Conservation (phyloP, 2,329 filamentous ascomycete species). For the Cercospora beticola region DNA sequence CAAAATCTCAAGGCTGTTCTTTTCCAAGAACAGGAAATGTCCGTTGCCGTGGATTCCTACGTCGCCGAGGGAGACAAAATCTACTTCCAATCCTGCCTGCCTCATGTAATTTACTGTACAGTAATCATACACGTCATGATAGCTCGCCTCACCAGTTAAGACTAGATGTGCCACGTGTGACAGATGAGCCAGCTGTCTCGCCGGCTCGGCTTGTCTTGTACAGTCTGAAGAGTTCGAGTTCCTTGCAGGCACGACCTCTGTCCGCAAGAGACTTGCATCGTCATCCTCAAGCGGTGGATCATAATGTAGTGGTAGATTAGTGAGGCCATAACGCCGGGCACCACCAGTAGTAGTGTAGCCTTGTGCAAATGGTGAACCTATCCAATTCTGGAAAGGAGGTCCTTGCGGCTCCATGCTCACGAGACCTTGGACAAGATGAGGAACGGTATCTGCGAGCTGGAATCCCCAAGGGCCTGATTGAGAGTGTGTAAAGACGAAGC, state of each 20-base stretch:
- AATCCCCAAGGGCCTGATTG: conserved; percentile 50
- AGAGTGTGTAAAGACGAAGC: conserved; percentile 53
- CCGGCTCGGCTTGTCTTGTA: conserved; percentile 42
- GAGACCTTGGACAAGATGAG: conserved; percentile 50
- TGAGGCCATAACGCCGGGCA: conserved; percentile 38
- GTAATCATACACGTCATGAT: conserved; percentile 57
- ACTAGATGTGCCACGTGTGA: conserved; percentile 50
- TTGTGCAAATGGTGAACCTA: conserved; percentile 16
- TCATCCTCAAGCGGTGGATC: conserved; percentile 32
- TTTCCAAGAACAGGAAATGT: conserved; percentile 57
- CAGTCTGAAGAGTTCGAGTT: conserved; percentile 38
- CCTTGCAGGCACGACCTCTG: conserved; percentile 27
- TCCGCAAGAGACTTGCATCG: conserved; percentile 29
- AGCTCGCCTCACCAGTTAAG: conserved; percentile 54
- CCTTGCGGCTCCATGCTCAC: conserved; percentile 56
- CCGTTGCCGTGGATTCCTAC: conserved; percentile 54
- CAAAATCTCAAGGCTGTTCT: conserved; percentile 51
- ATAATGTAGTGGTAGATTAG: conserved; percentile 38
- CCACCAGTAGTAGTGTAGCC: conserved; percentile 16
- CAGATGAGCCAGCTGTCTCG: conserved; percentile 52
- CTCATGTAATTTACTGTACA: conserved; percentile 54
- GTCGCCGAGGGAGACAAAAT: conserved; percentile 49
- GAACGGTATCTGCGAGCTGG: conserved; percentile 50
- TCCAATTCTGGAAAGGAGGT: conserved; percentile 48
- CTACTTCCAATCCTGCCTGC: conserved; percentile 52